Percentiles rank a stretch among this genome's conserved stretches.
Evolutionary conservation across 2,329 filamentous ascomycete species (phyloP).

Genomic region (Colletotrichum lini): DNA sequence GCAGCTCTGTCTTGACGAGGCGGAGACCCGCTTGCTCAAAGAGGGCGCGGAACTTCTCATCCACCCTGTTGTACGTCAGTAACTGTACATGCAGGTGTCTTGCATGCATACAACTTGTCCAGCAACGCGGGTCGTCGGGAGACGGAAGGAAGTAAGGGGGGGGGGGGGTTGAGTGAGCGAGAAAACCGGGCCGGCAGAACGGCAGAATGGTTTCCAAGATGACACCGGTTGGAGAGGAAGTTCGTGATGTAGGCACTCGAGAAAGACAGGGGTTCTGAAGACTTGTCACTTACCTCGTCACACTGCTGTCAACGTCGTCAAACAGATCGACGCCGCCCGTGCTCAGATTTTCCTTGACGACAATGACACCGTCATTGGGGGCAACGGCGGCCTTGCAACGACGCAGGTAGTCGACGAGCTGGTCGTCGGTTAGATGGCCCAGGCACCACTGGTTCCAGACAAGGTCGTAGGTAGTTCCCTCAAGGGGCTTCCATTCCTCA

Average conservation of each 20-base stretch:
- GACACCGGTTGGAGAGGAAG: slow-evolving; percentile 25
- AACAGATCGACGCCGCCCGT: slow-evolving; percentile 73
- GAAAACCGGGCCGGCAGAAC: slow-evolving; percentile 22
- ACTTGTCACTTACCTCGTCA: slow-evolving; percentile 35
- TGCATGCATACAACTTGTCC: slow-evolving; percentile 30
- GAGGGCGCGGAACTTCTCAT: slow-evolving; percentile 78
- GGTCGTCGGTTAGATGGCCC: slow-evolving; percentile 82
- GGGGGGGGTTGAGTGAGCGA: slow-evolving; percentile 3
- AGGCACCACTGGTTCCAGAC: slow-evolving; percentile 95
- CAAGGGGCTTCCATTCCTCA: slow-evolving; percentile 74
- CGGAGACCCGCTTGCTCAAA: slow-evolving; percentile 79
- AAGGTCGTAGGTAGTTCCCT: slow-evolving; percentile 75
- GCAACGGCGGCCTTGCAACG: slow-evolving; percentile 66
- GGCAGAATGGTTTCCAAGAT: slow-evolving; percentile 30
- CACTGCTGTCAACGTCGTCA: slow-evolving; percentile 42
- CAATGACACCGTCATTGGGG: slow-evolving; percentile 51
- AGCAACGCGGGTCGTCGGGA: slow-evolving; percentile 23
- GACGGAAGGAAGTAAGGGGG: background rate
- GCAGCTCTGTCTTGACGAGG: slow-evolving; percentile 79
- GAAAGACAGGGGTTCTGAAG: slow-evolving; percentile 3
- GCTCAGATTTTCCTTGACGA: slow-evolving; percentile 78
- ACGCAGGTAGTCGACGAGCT: slow-evolving; percentile 77
- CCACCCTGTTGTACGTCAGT: slow-evolving; percentile 64
- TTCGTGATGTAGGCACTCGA: background rate
- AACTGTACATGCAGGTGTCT: slow-evolving; percentile 37